Evolutionary conservation across 2,329 filamentous ascomycete genomes (phyloP).

Genomic region (Paraphaeosphaeria minitans): DNA sequence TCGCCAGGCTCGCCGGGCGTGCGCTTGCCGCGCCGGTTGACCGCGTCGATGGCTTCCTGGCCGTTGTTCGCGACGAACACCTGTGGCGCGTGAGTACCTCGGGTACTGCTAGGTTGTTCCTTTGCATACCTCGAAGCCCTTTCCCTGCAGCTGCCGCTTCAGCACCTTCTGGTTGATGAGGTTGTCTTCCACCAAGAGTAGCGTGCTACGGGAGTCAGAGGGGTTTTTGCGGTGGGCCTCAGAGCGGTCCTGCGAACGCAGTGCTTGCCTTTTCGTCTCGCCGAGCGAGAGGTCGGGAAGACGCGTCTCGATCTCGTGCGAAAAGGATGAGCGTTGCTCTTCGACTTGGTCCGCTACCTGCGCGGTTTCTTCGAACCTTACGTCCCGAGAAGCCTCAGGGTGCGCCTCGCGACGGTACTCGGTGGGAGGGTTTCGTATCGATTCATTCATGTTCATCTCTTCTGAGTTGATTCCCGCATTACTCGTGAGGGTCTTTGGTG

Average conservation of each 20-base stretch:
- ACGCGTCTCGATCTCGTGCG: slow-evolving; percentile 14
- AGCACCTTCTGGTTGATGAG: slow-evolving; percentile 56
- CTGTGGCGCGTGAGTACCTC: background rate
- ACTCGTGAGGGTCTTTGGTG: slow-evolving; percentile 22
- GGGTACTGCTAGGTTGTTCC: background rate
- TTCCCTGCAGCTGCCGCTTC: slow-evolving; percentile 54
- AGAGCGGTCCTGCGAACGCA: slow-evolving; percentile 23
- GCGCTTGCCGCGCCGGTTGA: slow-evolving; percentile 33
- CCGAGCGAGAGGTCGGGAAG: slow-evolving; percentile 26
- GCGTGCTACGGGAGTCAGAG: slow-evolving; percentile 25
- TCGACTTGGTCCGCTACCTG: slow-evolving; percentile 21
- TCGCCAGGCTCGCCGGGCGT: slow-evolving; percentile 16
- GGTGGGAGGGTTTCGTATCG: slow-evolving; percentile 40
- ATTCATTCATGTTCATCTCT: slow-evolving; percentile 20
- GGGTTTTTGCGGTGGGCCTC: slow-evolving; percentile 25
- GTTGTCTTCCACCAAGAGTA: slow-evolving; percentile 57
- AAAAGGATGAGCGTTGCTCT: slow-evolving; percentile 5
- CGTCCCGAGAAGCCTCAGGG: slow-evolving; percentile 26
- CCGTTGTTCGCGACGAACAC: slow-evolving; percentile 51
- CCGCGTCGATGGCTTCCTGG: slow-evolving; percentile 51
- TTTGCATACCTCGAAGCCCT: slow-evolving; percentile 46
- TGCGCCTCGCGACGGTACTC: slow-evolving; percentile 36
- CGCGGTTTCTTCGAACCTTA: slow-evolving; percentile 31
- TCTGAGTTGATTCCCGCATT: slow-evolving; percentile 26
- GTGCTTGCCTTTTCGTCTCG: slow-evolving; percentile 33